Evolutionary conservation across 1,284 basidiomycete genomes (phyloP).

Genomic region (Apiotrichum porosum): DNA sequence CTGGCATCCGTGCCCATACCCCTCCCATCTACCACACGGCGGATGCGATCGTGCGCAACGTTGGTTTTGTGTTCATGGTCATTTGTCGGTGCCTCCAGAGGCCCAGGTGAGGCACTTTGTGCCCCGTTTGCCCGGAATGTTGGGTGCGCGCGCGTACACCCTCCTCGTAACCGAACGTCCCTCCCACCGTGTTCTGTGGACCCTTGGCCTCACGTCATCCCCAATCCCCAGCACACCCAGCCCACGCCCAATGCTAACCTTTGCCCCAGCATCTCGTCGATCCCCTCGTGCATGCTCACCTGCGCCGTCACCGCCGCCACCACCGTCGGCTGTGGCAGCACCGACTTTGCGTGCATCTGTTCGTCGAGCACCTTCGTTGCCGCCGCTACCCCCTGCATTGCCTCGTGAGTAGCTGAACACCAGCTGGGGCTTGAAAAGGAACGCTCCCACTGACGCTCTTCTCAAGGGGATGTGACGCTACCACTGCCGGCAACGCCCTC

Average conservation of each 20-base stretch:
- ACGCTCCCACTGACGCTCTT: too few relatives aligned
- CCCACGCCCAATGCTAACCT: background rate
- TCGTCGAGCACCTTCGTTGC: slow-evolving; percentile 33
- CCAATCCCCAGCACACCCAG: slow-evolving; percentile 1
- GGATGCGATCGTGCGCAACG: too few relatives aligned
- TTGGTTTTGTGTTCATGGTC: too few relatives aligned
- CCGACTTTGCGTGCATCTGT: slow-evolving; percentile 40
- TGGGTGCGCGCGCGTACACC: too few relatives aligned
- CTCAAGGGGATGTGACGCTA: background rate
- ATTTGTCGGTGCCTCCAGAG: too few relatives aligned
- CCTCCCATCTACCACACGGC: too few relatives aligned
- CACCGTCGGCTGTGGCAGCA: slow-evolving; percentile 23
- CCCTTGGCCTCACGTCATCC: too few relatives aligned
- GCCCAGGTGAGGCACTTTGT: too few relatives aligned
- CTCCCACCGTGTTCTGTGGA: too few relatives aligned
- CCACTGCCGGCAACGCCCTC: background rate
- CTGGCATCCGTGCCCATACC: background rate
- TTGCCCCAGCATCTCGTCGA: background rate
- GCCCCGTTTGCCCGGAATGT: too few relatives aligned
- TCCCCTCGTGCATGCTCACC: slow-evolving; percentile 26
- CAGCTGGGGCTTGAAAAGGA: too few relatives aligned
- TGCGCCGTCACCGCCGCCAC: slow-evolving; percentile 25
- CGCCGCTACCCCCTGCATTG: slow-evolving; percentile 29
- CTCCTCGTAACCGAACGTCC: too few relatives aligned
- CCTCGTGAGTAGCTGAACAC: slow-evolving; percentile 27